Evolutionary conservation across 2,329 filamentous ascomycete genomes (phyloP), one percentile per base, ranked within the genome.

Genomic region (Aspergillus novofumigatus): DNA sequence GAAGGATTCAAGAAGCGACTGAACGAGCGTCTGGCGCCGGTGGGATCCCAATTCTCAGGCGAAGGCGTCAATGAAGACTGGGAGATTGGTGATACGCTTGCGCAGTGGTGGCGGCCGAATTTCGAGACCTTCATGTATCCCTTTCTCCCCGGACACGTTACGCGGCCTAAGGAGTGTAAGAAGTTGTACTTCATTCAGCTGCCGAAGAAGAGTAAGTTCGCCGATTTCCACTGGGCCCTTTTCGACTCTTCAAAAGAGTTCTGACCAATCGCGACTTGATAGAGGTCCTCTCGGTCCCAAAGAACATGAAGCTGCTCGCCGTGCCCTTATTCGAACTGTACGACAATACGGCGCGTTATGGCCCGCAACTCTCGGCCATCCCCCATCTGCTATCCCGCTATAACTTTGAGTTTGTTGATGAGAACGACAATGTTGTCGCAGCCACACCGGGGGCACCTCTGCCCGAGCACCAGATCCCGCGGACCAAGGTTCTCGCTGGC

Each of bases 71-170:
- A 93, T 72, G 90, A 90, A 62, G 91, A 96, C 71, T 99, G 94
- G 94, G 84, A 95, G 73, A 86, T 99, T 65, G 91, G 90, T 66
- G 94, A 97, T 73, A 96, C 92, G 51, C 82, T 99, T 56, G 93
- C 94, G 54, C 92, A 97, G 78, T 99, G 94, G 94, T 99, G 93
- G 92, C 84, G 94, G 57, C 94, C 94, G 54, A 99, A 97, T 80
- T 97, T 97, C 73, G 94, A 99, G 81, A 97, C 94, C 2, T 97
- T 97, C 81, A 97, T 99, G 92, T 99, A 99, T 74, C 94, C 94
- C 0, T 99, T 97, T 76, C 88, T 97, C 56, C 94, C 94, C 7
- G 91, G 92, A 20, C 94, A 99, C 77, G 91, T 97, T 61, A 97
- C 93, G 20, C 83, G 94, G 53, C 94, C 94, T 7, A 99, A 99